Base-by-base conservation (phyloP, 163 green algal species). In the Chlamydomonas reinhardtii region DNA sequence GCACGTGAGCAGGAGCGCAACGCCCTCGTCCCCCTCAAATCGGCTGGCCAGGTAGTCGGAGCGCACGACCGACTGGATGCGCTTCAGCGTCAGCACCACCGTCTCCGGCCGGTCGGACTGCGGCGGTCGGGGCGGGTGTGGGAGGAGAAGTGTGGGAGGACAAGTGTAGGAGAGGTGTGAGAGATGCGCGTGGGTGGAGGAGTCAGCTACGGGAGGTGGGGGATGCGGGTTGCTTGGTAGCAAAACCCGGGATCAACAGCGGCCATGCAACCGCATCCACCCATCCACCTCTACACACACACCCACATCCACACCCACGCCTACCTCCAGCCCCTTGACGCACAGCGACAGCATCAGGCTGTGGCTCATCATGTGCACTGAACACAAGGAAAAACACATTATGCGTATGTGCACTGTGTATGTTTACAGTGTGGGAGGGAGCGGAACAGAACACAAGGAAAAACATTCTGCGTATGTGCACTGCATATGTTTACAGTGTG, bases 301-400 rank as follows among this genome's bases (percentile, higher is more conserved):
- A 6, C 16, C 34, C n/a, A 4, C 34, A 6, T 1, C 19, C 34
- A 56, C 68, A 8, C 56, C 0, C n/a, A 17, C 25, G 4, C 66
- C n/a, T 25, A 85, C 80, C 80, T 86, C 80, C 27, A 86, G 70
- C 25, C 80, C 80, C 37, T 43, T 39, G 19, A 86, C 48, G 35
- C 80, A 86, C 35, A 86, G 37, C 52, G 69, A 79, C 80, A 79
- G 35, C 80, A 86, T 79, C 54, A 86, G 34, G 37, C 80, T 86
- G 70, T 86, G 32, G 54, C 34, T 74, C 80, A 86, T 39, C 80
- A 86, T 86, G 80, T 86, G 80, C 2, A 86, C 80, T 86, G n/a
- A n/a, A n/a, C n/a, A n/a, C n/a, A n/a, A n/a, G n/a, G n/a, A n/a
- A n/a, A n/a, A n/a, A n/a, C n/a, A n/a, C n/a, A n/a, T n/a, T n/a